Percentiles rank a stretch among this genome's conserved stretches.
Conservation (phyloP, 83 land plant species). For the Thuja plicata region DNA sequence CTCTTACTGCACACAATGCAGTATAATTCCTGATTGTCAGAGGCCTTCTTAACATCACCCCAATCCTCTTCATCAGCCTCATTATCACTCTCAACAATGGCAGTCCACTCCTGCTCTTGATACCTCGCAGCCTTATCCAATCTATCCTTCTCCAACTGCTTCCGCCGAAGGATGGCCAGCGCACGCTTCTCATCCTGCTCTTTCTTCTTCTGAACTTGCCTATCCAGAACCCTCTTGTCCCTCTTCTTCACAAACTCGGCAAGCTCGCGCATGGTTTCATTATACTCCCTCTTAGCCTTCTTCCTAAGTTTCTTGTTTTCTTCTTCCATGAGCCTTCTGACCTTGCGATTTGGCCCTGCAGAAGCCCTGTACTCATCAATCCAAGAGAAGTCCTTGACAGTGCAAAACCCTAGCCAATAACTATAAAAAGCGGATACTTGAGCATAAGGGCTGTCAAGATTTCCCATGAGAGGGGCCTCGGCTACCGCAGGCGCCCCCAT, state of each 20-base stretch:
- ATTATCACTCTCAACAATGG: slow-evolving; percentile 36
- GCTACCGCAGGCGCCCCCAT: slow-evolving; percentile 25
- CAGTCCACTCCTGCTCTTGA: slow-evolving; percentile 79
- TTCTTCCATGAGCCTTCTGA: slow-evolving; percentile 85
- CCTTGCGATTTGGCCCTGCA: slow-evolving; percentile 65
- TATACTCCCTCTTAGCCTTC: slow-evolving; percentile 82
- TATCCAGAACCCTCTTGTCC: slow-evolving; percentile 65
- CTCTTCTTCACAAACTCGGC: slow-evolving; percentile 69
- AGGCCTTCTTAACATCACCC: slow-evolving; percentile 1
- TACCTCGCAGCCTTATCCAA: slow-evolving; percentile 42
- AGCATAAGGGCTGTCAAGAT: slow-evolving; percentile 54
- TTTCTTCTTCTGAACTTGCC: slow-evolving; percentile 32
- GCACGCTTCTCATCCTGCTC: slow-evolving; percentile 40
- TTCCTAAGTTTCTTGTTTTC: slow-evolving; percentile 87
- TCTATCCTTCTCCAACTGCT: slow-evolving; percentile 42
- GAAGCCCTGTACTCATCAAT: slow-evolving; percentile 66
- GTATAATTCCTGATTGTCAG: slow-evolving; percentile 54
- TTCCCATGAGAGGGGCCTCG: slow-evolving; percentile 71
- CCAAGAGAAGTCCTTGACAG: slow-evolving; percentile 89
- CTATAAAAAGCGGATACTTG: slow-evolving; percentile 78
- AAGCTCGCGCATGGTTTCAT: slow-evolving; percentile 46
- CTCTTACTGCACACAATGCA: slow-evolving; percentile 88
- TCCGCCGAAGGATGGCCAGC: slow-evolving; percentile 43
- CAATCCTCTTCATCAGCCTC: slow-evolving; percentile 21
- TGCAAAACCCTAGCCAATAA: slow-evolving; percentile 81